Conservation (phyloP, 2,329 filamentous ascomycete genomes). For the Colletotrichum shisoi region DNA sequence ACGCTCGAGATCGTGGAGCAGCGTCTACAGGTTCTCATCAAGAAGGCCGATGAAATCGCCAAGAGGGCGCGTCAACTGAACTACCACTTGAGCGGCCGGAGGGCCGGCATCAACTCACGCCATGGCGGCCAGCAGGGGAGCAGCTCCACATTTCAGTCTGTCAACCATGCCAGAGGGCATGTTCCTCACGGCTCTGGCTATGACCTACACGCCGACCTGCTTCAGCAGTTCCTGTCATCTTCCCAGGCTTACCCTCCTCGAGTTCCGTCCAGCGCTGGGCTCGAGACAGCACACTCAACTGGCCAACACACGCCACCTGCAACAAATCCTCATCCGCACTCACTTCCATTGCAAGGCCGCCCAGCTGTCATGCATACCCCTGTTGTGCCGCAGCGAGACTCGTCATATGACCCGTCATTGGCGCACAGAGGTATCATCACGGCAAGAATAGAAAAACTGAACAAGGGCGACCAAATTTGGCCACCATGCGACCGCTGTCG, state of each 20-base stretch:
- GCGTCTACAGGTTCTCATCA: conserved; percentile 77
- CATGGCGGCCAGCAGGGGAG: conserved; percentile 56
- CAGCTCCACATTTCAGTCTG: conserved; percentile 49
- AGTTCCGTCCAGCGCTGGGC: conserved; percentile 34
- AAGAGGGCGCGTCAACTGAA: conserved; percentile 75
- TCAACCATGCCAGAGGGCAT: conserved; percentile 45
- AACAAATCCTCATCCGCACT: conserved; percentile 41
- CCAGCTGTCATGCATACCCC: conserved; percentile 44
- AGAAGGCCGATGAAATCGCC: conserved; percentile 77
- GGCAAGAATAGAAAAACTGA: conserved; percentile 76
- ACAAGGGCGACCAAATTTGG: conserved; percentile 76
- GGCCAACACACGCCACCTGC: conserved; percentile 45
- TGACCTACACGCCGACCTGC: conserved; percentile 62
- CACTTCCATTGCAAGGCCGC: conserved; percentile 43
- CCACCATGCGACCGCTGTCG: conserved; percentile 87
- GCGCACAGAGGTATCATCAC: conserved; percentile 67
- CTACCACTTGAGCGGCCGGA: conserved; percentile 78
- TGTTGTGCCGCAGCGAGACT: conserved; percentile 44
- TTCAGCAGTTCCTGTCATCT: conserved; percentile 60
- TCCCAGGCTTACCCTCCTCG: conserved; percentile 40
- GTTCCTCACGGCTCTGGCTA: conserved; percentile 48
- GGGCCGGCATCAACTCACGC: conserved; percentile 73
- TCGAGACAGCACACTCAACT: conserved; percentile 40
- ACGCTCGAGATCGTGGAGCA: conserved; percentile 85
- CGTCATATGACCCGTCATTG: conserved; percentile 45